Evolutionary conservation across 352 stramenopile species (phyloP), one percentile per base, ranked within the genome.

Genomic region (Plasmopara halstedii): DNA sequence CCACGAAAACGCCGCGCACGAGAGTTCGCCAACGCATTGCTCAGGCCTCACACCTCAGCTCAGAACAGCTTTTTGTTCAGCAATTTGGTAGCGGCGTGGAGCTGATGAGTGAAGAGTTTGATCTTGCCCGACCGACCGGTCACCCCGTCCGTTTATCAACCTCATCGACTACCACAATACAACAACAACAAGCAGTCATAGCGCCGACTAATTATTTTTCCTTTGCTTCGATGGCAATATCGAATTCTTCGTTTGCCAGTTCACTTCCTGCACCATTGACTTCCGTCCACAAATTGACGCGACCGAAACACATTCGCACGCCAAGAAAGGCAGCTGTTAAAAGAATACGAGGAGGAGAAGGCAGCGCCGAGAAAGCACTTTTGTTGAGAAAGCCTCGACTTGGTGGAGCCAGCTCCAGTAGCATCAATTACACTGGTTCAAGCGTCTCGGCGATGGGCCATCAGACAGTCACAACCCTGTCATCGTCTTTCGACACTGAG

Each of bases 31-130:
- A 72, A 43, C 74, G 76, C 10, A 80, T 85, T 27, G 47, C 63
- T 18, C 40, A 58, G 36, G 77, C 72, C 13, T 62, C 74, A 17
- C 43, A 56, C 6, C 39, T 76, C 11, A 75, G 62, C 14, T 49
- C 56, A 15, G 66, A 88, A 27, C 56, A 83, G 15, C 71, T 86
- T 21, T 88, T 88, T 60, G 83, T 73, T 39, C 52, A 81, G 46
- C 47, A 73, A 32, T 88, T 88, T 39, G 77, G 74, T 21, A 62
- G 55, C 35, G 33, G 56, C n/a, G 70, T 83, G 20, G 56, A 75
- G 34, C 60, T 85, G 7, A 41, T 70, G 38, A 46, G 43, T 3
- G 44, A 66, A 13, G 64, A 68, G 39, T 70, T 73, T 31, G 70
- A 77, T 32, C 59, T 82, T 42, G 57, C 41, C 19, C 53, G 60